phyloP scores from a whole-genome alignment of 2,329 filamentous ascomycete genomes.

The Xylaria hypoxylon region DNA sequence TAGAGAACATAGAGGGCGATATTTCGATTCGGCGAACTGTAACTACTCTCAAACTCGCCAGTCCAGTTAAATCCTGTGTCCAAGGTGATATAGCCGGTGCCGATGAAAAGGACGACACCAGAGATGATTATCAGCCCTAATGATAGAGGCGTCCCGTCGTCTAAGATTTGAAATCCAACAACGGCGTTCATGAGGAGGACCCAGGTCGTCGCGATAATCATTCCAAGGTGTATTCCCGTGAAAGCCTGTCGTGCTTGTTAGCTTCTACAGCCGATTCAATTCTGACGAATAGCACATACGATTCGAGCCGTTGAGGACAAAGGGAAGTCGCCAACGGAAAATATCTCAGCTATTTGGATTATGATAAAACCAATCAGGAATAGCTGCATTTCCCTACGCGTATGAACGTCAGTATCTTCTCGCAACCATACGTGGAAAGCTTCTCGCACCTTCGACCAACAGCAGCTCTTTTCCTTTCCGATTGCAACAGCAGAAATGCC shows the following conservation, averaged over 20 bases:
- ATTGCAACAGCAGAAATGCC: conserved; percentile 77
- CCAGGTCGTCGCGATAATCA: conserved; percentile 90
- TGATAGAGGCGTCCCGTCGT: conserved; percentile 90
- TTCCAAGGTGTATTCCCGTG: conserved; percentile 87
- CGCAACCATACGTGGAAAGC: neutral
- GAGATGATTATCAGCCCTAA: conserved; percentile 80
- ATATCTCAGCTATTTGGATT: conserved; percentile 94
- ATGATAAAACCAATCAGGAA: conserved; percentile 89
- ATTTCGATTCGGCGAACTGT: conserved; percentile 71
- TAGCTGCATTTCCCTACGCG: conserved; percentile 90
- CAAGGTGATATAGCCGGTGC: conserved; percentile 94
- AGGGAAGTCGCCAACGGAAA: conserved; percentile 91
- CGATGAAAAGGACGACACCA: conserved; percentile 79
- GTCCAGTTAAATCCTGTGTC: conserved; percentile 93
- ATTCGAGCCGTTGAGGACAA: conserved; percentile 76
- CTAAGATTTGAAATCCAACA: conserved; percentile 92
- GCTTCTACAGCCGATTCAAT: conserved; percentile 13
- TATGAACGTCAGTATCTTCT: conserved; percentile 38
- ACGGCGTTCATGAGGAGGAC: conserved; percentile 90
- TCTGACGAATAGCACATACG: conserved; percentile 62
- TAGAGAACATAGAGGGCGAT: conserved; percentile 95
- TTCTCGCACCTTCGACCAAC: conserved; percentile 84
- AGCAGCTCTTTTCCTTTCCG: conserved; percentile 90
- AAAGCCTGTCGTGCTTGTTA: conserved; percentile 71
- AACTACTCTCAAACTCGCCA: conserved; percentile 75